These are phyloP conservation scores for Lodderomyces beijingensis DNA, from an alignment of 1,139 yeast species.

Conservation along the genomic window DNA sequence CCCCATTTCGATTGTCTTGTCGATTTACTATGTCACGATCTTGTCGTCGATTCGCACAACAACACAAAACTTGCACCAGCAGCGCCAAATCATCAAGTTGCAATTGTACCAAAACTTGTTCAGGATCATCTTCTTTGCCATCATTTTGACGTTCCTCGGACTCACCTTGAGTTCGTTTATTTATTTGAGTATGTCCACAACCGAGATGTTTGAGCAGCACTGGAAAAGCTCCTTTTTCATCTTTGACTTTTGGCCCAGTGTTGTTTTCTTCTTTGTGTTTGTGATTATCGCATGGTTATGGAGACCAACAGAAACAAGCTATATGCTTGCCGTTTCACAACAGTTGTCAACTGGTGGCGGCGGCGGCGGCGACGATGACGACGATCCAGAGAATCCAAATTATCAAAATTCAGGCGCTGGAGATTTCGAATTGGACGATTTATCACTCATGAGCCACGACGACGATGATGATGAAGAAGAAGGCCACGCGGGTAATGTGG, in stretches of 20 bases:
- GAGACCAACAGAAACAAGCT: slow-evolving; percentile 96
- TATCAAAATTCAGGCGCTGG: slow-evolving; percentile 32
- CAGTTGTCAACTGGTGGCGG: slow-evolving; percentile 77
- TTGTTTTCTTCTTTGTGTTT: slow-evolving; percentile 80
- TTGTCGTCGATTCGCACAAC: slow-evolving; percentile 72
- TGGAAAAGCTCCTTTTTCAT: slow-evolving; percentile 92
- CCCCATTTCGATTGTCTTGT: slow-evolving; percentile 70
- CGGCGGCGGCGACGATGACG: slow-evolving; percentile 47
- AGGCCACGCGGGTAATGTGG: slow-evolving; percentile 1
- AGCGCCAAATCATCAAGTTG: slow-evolving; percentile 88
- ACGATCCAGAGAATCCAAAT: slow-evolving; percentile 35
- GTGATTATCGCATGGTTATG: slow-evolving; percentile 84
- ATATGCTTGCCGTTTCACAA: slow-evolving; percentile 90
- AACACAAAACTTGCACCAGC: slow-evolving; percentile 67
- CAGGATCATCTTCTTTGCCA: slow-evolving; percentile 67
- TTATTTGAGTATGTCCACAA: slow-evolving; percentile 66
- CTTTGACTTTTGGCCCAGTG: slow-evolving; percentile 92
- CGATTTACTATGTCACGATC: slow-evolving; percentile 71
- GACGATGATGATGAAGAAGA: slow-evolving; percentile 30
- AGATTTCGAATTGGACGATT: slow-evolving; percentile 74
- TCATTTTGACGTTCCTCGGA: slow-evolving; percentile 49
- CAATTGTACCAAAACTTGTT: slow-evolving; percentile 79
- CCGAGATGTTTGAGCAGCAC: slow-evolving; percentile 76
- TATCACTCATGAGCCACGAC: slow-evolving; percentile 55
- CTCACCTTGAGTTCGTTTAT: slow-evolving; percentile 67